Base-by-base conservation (phyloP, 139 green algal genomes). In the Ettlia oleoabundans region DNA sequence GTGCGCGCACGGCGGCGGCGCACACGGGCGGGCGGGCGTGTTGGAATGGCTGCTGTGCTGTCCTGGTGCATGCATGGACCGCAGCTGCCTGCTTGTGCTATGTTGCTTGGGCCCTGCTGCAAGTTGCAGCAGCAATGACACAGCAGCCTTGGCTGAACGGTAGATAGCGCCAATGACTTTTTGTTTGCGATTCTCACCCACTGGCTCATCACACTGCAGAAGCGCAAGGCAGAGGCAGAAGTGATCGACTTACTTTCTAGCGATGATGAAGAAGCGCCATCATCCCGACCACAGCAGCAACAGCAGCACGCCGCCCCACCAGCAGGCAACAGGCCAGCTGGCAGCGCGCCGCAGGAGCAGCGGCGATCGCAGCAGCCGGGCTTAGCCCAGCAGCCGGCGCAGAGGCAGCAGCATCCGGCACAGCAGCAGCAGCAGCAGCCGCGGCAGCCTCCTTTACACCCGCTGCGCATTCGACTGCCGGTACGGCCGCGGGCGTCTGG, bases 161-260 rank as follows among this genome's bases (percentile, higher is more conserved):
- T n/a, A n/a, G n/a, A n/a, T n/a, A n/a, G n/a, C n/a, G n/a, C n/a
- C n/a, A n/a, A n/a, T n/a, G n/a, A n/a, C n/a, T n/a, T n/a, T n/a
- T n/a, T n/a, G n/a, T n/a, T n/a, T n/a, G n/a, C n/a, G n/a, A n/a
- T n/a, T n/a, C n/a, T n/a, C n/a, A n/a, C n/a, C n/a, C n/a, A n/a
- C n/a, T n/a, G n/a, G n/a, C 38, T 80, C 26, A 35, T 51, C 9
- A 53, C 73, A 15, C 35, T 80, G 73, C 75, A 80, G 70, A 80
- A 81, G 70, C 38, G 74, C 41, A 80, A 84, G 74, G 26, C 52
- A 9, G 83, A 84, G 38, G 32, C 76, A 37, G 84, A 86, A 55
- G 84, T 88, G 22, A 86, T 88, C 8, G 76, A 85, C 69, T 62
- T 88, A 77, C 55, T 85, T 28, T 76, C 58, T n/a, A 67, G n/a